Base-by-base conservation (phyloP, 257 asterid genomes). In the Ilex aquifolium region DNA sequence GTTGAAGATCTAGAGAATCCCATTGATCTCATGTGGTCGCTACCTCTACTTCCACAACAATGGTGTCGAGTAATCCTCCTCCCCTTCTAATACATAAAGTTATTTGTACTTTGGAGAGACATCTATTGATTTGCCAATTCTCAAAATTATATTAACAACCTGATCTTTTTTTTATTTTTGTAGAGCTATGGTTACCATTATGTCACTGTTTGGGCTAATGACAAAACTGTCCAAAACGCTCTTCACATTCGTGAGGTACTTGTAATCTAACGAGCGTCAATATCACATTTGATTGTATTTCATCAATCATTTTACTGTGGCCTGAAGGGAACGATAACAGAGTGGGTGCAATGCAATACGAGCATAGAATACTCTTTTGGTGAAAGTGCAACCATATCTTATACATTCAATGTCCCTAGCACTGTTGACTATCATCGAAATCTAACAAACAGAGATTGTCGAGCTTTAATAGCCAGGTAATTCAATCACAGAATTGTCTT, bases 11-110 rank as follows among this genome's bases (percentile, higher is more conserved):
- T n/a, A n/a, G 56, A 57, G 32, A 48, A 11, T 48, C 53, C 36
- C 21, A 27, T 32, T 17, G 39, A 63, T 56, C 2, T 29, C 36
- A 6, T 55, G n/a, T 16, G 10, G 55, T 40, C 57, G 32, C 9
- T 54, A 2, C 21, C 32, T 67, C 55, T 63, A 49, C 32, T n/a
- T 31, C 59, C 2, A 46, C 32, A 21, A 21, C 27, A 65, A 13
- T 57, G 81, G 81, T 72, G 73, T 48, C 67, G 72, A 14, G 81
- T 76, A 76, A 76, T 57, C 13, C 15, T 39, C 57, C 44, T 32
- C 46, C 2, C 32, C 15, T 6, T 44, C 59, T 32, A 0, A 32
- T 21, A 21, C 30, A 36, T 21, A 36, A 36, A 36, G 40, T 6
- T 11, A n/a, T 44, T 6, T 12, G 7, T 46, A 31, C 44, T 54